Base-by-base conservation (phyloP, 2,329 filamentous ascomycete species). In the Leptographium galeiforme region DNA sequence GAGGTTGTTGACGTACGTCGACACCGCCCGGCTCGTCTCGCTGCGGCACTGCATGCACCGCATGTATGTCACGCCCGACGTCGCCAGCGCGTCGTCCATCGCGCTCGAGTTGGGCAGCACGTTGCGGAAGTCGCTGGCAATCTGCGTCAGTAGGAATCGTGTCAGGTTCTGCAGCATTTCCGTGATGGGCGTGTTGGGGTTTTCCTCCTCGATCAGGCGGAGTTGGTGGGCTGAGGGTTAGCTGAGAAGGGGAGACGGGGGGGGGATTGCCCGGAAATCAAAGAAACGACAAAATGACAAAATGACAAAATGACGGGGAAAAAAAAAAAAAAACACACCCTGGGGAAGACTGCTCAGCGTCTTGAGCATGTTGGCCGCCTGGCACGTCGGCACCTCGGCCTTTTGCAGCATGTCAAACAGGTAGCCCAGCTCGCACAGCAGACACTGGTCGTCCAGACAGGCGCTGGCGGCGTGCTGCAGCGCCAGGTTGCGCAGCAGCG, bases 351-450 rank as follows among this genome's bases (percentile, higher is more conserved):
- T 85, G 64, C 87, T 90, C 55, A 98, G 83, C 0, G 89, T 87
- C 66, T 93, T 95, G 36, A 97, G 72, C 57, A 98, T 78, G 63
- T 98, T 98, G 0, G 91, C 95, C 14, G 93, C 93, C 65, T 98
- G 93, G 60, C 93, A 98, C 56, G 94, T 95, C 54, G 90, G 85
- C 0, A 90, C 91, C 57, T 86, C 85, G 2, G 93, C 93, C 66
- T 97, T 98, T 62, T 97, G 87, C 30, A 98, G 77, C 93, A 98
- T 98, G 64, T 98, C 94, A 61, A 95, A 94, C 11, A 98, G 73
- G 65, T 93, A 98, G 1, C 93, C 93, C 59, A 98, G 75, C 68
- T 98, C 93, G 67, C 93, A 98, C 1, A 98, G 72, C 44, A 98
- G 73, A 66, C 93, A 98, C 36, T 81, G 78, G 53, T 95, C 89